phyloP scores from a whole-genome alignment of 2,329 filamentous ascomycete genomes.

The Penicillium thymicola region DNA sequence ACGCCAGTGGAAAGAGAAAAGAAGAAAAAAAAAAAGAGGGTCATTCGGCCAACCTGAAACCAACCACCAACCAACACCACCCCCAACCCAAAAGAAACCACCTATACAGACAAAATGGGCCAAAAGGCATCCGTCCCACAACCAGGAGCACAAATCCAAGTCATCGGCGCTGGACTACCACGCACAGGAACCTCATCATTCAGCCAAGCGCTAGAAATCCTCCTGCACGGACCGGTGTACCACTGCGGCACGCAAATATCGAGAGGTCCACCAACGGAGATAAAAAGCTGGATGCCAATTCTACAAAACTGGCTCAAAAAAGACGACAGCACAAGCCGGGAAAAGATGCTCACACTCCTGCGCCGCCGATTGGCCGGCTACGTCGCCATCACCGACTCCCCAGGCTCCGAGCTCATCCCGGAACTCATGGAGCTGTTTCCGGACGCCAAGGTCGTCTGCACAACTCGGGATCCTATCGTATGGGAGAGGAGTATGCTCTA shows the following conservation, averaged over 20 bases:
- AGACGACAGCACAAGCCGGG: neutral
- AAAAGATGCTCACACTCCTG: slow-evolving; percentile 13
- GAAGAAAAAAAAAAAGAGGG: neutral
- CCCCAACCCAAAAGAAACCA: neutral
- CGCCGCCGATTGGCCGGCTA: slow-evolving; percentile 37
- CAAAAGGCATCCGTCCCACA: slow-evolving; percentile 18
- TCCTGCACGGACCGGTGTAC: slow-evolving; percentile 50
- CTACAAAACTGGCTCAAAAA: slow-evolving; percentile 14
- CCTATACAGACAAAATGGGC: slow-evolving; percentile 14
- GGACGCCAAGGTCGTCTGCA: slow-evolving; percentile 48
- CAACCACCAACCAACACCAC: neutral
- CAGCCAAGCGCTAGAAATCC: slow-evolving; percentile 46
- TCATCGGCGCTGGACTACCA: slow-evolving; percentile 33
- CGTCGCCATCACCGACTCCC: slow-evolving; percentile 48
- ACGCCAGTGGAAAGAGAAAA: neutral
- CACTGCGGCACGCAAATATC: slow-evolving; percentile 48
- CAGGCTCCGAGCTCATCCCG: slow-evolving; percentile 42
- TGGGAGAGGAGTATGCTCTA: slow-evolving; percentile 27
- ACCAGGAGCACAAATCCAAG: slow-evolving; percentile 19
- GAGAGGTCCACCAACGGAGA: slow-evolving; percentile 19
- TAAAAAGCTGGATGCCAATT: slow-evolving; percentile 24
- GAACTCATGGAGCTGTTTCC: slow-evolving; percentile 51
- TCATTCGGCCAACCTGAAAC: neutral
- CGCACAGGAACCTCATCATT: slow-evolving; percentile 53
- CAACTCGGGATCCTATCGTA: slow-evolving; percentile 22